Percentiles rank a stretch among this genome's conserved stretches.
phyloP scores from a whole-genome alignment of 345 rosid species.

The Hirschfeldia incana region DNA sequence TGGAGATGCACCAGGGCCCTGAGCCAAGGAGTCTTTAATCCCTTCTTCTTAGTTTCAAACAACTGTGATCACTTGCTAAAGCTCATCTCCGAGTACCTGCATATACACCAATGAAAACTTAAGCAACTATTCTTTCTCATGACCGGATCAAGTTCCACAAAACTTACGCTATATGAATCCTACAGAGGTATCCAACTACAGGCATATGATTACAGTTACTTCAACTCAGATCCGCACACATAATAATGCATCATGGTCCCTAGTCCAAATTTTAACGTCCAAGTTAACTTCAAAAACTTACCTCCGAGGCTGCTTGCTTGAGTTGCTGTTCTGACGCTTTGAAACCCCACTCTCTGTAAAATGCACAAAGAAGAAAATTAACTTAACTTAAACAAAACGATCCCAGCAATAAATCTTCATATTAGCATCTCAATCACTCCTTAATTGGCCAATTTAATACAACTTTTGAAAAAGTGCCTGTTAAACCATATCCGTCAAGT shows the following conservation, averaged over 20 bases:
- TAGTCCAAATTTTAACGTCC: conserved; percentile 1
- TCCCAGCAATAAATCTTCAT: conserved; percentile 4
- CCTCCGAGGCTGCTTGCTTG: conserved; percentile 41
- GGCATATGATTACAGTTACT: background rate
- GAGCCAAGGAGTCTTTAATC: background rate
- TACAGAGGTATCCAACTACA: background rate
- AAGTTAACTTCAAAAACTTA: conserved; percentile 12
- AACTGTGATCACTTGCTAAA: conserved; percentile 28
- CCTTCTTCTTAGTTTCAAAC: background rate
- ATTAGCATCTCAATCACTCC: background rate
- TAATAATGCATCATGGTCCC: background rate
- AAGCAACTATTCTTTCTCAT: conserved; percentile 1
- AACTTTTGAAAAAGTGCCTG: background rate
- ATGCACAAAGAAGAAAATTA: conserved; percentile 17
- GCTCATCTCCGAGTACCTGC: conserved; percentile 42
- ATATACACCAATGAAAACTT: conserved; percentile 15
- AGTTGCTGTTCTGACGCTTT: conserved; percentile 20
- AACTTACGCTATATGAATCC: background rate
- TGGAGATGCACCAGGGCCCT: conserved; percentile 18
- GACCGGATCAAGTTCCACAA: conserved; percentile 7
- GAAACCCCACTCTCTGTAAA: conserved; percentile 16
- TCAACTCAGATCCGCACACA: background rate
- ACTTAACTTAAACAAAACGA: background rate
- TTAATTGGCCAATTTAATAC: background rate
- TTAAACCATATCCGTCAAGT: background rate